Evolutionary conservation across 768 basidiomycete genomes (phyloP).

Genomic region (Cyclocybe aegerita): DNA sequence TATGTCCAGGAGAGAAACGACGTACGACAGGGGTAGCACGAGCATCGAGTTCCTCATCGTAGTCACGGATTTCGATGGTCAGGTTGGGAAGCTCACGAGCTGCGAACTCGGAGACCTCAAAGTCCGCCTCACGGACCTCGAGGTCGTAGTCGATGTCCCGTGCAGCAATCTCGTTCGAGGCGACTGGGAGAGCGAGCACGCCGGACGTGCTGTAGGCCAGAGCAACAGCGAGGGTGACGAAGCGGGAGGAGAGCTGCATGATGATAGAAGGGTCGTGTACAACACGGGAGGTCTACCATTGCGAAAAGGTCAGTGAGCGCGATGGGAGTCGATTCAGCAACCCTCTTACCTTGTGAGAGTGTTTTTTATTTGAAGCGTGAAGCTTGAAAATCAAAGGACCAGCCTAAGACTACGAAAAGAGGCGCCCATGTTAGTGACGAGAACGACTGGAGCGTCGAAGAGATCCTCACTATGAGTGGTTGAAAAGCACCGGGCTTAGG

Average conservation of each 20-base stretch:
- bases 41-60: slow-evolving; percentile 5
- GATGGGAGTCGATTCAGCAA: too few relatives aligned
- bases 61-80: slow-evolving; percentile 14
- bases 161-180: slow-evolving; percentile 3
- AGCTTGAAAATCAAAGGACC: slow-evolving; percentile 21
- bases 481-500: too few relatives aligned
- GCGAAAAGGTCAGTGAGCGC: background rate
- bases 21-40: slow-evolving; percentile 8
- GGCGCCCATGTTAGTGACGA: background rate
- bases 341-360: too few relatives aligned
- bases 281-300: background rate
- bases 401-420: slow-evolving; percentile 19
- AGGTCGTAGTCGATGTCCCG: slow-evolving; percentile 13
- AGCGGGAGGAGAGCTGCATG: slow-evolving; percentile 23
- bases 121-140: slow-evolving; percentile 10
- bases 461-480: background rate
- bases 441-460: background rate
- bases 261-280: slow-evolving; percentile 10
- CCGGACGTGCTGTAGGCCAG: slow-evolving; percentile 15
- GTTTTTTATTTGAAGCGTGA: background rate
- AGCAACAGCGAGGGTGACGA: slow-evolving; percentile 19
- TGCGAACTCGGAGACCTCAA: slow-evolving; percentile 7
- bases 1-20: background rate
- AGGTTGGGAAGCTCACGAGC: slow-evolving; percentile 14
- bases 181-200: slow-evolving; percentile 17